Evolutionary conservation across 441 rosid species (phyloP).

Genomic region (Arabidopsis lyrata): DNA sequence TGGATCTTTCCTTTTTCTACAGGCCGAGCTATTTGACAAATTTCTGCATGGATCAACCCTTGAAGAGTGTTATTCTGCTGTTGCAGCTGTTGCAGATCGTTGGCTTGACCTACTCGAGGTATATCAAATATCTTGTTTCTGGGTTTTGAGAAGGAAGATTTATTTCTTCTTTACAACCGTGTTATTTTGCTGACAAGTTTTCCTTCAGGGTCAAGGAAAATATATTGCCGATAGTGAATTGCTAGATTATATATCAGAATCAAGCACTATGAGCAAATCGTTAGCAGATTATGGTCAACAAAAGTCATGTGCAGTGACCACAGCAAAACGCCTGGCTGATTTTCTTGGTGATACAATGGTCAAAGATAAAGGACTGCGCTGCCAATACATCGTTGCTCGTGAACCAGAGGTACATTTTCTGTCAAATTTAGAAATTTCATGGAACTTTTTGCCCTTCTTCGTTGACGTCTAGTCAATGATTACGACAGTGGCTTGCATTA

Average conservation of each 20-base stretch:
- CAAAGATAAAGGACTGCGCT: constrained; percentile 98
- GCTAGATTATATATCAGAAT: constrained; percentile 97
- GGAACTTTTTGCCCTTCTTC: too few species aligned
- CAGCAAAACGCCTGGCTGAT: constrained; percentile 95
- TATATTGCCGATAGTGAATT: constrained; percentile 95
- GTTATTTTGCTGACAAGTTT: constrained; percentile 33
- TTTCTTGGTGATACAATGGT: constrained; percentile 98
- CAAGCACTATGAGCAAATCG: constrained; percentile 99
- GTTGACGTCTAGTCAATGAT: constrained; percentile 7
- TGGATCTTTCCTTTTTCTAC: constrained; percentile 35
- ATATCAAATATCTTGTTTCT: constrained; percentile 42
- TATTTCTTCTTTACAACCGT: too few species aligned
- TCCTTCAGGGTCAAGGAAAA: constrained; percentile 82
- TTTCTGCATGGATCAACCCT: constrained; percentile 91
- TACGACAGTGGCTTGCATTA: neutral
- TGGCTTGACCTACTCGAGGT: constrained; percentile 99
- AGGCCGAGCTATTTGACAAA: constrained; percentile 99
- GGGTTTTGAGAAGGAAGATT: constrained; percentile 30
- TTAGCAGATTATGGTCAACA: constrained; percentile 94
- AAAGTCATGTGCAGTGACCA: constrained; percentile 99
- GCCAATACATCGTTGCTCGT: constrained; percentile 96
- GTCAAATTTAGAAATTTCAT: too few species aligned
- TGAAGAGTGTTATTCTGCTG: constrained; percentile 94
- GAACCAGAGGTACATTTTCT: constrained; percentile 80
- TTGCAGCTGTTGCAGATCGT: constrained; percentile 94